These are phyloP conservation scores for Uronychia binucleata DNA, from an alignment of 73 alveolate species.

Conservation along the genomic window DNA sequence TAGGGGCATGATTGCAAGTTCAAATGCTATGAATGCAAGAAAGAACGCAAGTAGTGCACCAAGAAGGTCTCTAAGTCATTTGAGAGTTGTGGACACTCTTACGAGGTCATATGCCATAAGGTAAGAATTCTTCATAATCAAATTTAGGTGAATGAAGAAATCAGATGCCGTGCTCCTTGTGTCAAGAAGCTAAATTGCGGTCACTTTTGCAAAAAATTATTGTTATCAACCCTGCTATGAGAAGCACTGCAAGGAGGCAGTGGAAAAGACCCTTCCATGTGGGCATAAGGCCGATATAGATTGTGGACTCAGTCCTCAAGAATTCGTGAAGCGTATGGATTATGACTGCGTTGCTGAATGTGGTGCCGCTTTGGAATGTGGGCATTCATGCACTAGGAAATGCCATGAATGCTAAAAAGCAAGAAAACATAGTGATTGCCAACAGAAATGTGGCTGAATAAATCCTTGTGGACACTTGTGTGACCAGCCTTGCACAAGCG, in stretches of 20 bases:
- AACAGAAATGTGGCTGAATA: background rate
- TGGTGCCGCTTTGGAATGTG: conserved; percentile 59
- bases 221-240: too few species aligned
- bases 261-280: conserved; percentile 63
- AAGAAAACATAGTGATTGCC: background rate
- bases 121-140: too few species aligned
- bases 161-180: conserved; percentile 16
- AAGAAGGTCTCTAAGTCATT: background rate
- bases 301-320: background rate
- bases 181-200: conserved; percentile 42
- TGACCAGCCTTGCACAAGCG: background rate
- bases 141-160: background rate
- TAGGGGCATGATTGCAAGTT: conserved; percentile 44
- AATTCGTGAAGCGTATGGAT: background rate
- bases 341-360: conserved; percentile 6
- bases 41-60: background rate
- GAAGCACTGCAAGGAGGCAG: conserved; percentile 48
- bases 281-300: conserved; percentile 48
- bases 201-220: conserved; percentile 28
- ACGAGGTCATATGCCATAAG: too few species aligned
- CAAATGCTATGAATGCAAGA: conserved; percentile 24
- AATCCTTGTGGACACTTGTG: conserved; percentile 12
- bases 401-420: conserved; percentile 44
- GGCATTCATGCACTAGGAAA: conserved; percentile 68
- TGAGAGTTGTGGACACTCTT: background rate